These are phyloP conservation scores for Colletotrichum incanum DNA, from an alignment of 2,329 filamentous ascomycete species.

Conservation along the genomic window DNA sequence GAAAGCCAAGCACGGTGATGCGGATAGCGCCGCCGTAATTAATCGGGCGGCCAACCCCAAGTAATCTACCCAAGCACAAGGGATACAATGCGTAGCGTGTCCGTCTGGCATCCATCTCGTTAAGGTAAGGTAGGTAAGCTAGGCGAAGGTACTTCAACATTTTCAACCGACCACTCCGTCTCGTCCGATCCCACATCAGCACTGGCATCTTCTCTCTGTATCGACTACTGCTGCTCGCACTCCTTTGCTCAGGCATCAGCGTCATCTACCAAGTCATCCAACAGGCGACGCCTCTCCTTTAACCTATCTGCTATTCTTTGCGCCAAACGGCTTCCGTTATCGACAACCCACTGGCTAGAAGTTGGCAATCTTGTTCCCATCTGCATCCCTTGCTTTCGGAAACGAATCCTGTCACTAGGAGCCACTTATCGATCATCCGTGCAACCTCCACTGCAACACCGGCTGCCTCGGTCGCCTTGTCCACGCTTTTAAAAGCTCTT, in stretches of 20 bases:
- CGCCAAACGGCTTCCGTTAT: not conserved
- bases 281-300: conserved; percentile 17
- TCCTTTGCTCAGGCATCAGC: conserved; percentile 9
- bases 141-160: conserved; percentile 21
- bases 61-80: not conserved
- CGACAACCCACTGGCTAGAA: not conserved
- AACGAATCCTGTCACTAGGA: conserved; percentile 27
- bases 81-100: not conserved
- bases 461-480: conserved; percentile 38
- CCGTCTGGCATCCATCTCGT: not conserved
- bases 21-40: conserved; percentile 6
- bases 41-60: conserved; percentile 22
- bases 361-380: conserved; percentile 14
- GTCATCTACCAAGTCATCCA: conserved; percentile 9
- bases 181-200: conserved; percentile 33
- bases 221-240: conserved; percentile 20
- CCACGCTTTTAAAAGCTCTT: conserved; percentile 37
- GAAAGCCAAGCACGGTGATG: conserved; percentile 29
- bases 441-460: conserved; percentile 42
- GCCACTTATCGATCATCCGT: conserved; percentile 41
- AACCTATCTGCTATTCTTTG: conserved; percentile 1
- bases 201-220: conserved; percentile 24
- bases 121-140: conserved; percentile 4
- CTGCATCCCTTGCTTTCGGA: conserved; percentile 17
- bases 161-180: conserved; percentile 29